Base-by-base conservation (phyloP, 768 basidiomycete genomes). In the Sporobolomyces phaffii region DNA sequence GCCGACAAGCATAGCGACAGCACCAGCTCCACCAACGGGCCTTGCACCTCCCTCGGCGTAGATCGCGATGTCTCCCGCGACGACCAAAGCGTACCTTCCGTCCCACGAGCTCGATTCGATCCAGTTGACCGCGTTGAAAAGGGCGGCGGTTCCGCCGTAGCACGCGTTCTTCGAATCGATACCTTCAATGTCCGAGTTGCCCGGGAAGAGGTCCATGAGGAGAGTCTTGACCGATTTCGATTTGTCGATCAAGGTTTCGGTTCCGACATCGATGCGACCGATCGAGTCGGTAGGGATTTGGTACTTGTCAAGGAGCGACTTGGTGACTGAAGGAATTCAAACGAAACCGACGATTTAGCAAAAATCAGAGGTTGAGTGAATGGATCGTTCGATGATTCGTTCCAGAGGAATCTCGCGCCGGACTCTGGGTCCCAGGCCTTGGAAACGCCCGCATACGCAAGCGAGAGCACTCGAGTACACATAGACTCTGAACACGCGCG, bases 71-170 rank as follows among this genome's bases (percentile, higher is more conserved):
- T 99, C 96, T 67, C 92, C 96, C 38, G 85, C 86, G 54, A 98
- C 91, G 68, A 98, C 92, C 69, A 99, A 92, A 15, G 96, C 94
- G 77, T 94, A 91, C 60, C 94, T 85, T 54, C 94, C 94, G 74
- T 99, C 94, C 96, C 94, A 99, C 8, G 88, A 91, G 54, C 85
- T 86, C 40, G 87, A 89, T 78, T 99, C 94, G 66, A 97, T 81
- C 96, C 96, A 99, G 84, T 99, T 99, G 77, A 94, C 82, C 52
- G 91, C 89, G 80, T 99, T 99, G 86, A 97, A 99, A 62, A 99
- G 85, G 5, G 96, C 96, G 49, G 96, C 96, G 28, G 96, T 99
- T 40, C 91, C 93, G 33, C 96, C 96, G 75, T 99, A 99, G 82
- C 96, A 99, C 24, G 96, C 96, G 77, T 97, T 99, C 82, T 98